Base-by-base conservation (phyloP, 2,329 filamentous ascomycete species). In the Whalleya microplaca region DNA sequence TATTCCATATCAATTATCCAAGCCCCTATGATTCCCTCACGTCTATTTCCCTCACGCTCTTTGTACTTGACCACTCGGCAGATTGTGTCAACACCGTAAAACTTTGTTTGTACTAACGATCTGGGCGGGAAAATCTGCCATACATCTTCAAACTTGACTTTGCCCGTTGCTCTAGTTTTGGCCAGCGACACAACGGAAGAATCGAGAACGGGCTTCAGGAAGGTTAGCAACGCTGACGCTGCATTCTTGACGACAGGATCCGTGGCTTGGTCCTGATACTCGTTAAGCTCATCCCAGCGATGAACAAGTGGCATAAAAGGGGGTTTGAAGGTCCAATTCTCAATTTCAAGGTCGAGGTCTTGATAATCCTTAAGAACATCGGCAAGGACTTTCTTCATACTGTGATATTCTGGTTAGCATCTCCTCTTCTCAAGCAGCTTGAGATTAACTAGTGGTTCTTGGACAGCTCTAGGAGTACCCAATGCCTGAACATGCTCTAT, bases 101-200 rank as follows among this genome's bases (percentile, higher is more conserved):
- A 66, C 16, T 55, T 66, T 8, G 70, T 72, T 7, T 66, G 51
- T 6, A 71, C 72, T 2, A 74, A 53, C 18, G 69, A 68, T 8
- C 68, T 61, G 0, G 72, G 73, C 0, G 72, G 59, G 50, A 74
- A 75, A 46, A 75, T 69, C 48, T 74, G 70, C 71, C 72, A 75
- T 7, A 74, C 52, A 40, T 71, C 64, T 0, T 64, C 19, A 41
- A 70, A 75, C 19, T 44, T 53, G 41, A 75, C 59, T 29, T 68
- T 72, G 18, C 71, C 69, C 0, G 72, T 71, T 44, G 64, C 49
- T 16, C 58, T 64, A 8, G 66, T 72, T 19, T 65, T 57, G 1
- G 55, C 54, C 2, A 71, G 64, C 2, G 68, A 64, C 1, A 63
- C 43, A 9, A 75, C 53, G 1, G 66, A 68, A 0, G 64, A 51